Evolutionary conservation across 495 filamentous ascomycete species (phyloP), one percentile per base, ranked within the genome.

Genomic region (Podospora pseudocomata): DNA sequence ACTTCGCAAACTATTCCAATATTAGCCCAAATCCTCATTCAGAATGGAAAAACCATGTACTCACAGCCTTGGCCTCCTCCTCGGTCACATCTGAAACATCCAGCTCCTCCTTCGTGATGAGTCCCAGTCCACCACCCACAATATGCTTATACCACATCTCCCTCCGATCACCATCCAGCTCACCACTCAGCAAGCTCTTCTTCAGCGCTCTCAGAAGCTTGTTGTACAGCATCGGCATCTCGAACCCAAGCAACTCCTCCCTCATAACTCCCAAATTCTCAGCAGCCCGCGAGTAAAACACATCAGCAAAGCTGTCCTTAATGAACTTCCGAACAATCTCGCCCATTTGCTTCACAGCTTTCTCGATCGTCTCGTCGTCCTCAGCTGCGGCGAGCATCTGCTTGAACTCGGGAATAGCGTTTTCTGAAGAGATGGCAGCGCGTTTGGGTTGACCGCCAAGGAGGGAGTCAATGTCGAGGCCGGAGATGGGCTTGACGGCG

Each of bases 371-470:
- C 18, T 84, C 81, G 18, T 89, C 79, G 34, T 88, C 87, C 16
- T 88, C 86, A 2, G 91, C 85, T 1, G 80, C 78, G 0, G 84
- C 83, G 18, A 98, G 82, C 23, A 87, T 86, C 78, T 94, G 92
- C 73, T 93, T 96, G 86, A 97, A 98, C 64, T 94, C 90, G 0
- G 96, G 93, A 59, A 99, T 91, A 4, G 93, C 87, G 72, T 99
- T 98, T 27, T 88, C 81, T 0, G 86, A 72, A 3, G 89, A 90
- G 64, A 99, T 93, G 66, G 86, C 89, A 54, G 80, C 78, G 55
- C 77, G 76, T 44, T 67, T 67, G 65, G 72, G 87, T 80, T 75
- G 80, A 58, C 84, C 83, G 57, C 84, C 83, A 27, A 97, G 88
- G 19, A 97, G 88, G 1, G 86, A 85, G 68, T 92, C 90, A 64